These are phyloP conservation scores for Ailanthus altissimus DNA, from an alignment of 345 rosid species.

Conservation along the genomic window DNA sequence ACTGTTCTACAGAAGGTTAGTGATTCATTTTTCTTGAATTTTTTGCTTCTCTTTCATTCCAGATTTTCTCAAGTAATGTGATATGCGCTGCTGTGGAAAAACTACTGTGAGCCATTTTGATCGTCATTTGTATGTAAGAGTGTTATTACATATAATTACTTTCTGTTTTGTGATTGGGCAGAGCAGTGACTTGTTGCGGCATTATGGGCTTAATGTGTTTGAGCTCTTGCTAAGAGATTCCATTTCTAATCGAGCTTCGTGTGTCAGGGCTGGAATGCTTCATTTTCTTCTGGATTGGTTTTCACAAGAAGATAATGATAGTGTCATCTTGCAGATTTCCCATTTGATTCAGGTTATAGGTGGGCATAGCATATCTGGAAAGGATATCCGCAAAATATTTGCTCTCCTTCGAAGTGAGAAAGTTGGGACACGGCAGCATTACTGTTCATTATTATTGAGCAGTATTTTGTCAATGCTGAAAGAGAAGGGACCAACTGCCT, in stretches of 20 bases:
- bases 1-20: conserved; percentile 95
- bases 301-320: conserved; percentile 71
- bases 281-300: conserved; percentile 96
- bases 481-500: conserved; percentile 95
- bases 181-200: conserved; percentile 96
- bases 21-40: conserved; percentile 30
- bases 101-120: neutral
- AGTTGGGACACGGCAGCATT: conserved; percentile 74
- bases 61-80: neutral
- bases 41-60: neutral
- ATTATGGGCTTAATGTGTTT: conserved; percentile 77
- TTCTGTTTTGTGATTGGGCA: conserved; percentile 74
- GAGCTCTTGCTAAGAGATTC: conserved; percentile 87
- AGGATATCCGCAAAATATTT: conserved; percentile 94
- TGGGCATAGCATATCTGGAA: conserved; percentile 98
- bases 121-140: neutral
- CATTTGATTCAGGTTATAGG: conserved; percentile 89
- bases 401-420: conserved; percentile 94
- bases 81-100: neutral
- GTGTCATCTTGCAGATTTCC: conserved; percentile 72
- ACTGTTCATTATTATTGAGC: conserved; percentile 79
- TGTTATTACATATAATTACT: conserved; percentile 30
- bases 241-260: conserved; percentile 85
- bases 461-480: conserved; percentile 85
- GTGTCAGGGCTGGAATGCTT: conserved; percentile 92